Base-by-base conservation (phyloP, 257 asterid species). In the Ocimum tenuiflorum region DNA sequence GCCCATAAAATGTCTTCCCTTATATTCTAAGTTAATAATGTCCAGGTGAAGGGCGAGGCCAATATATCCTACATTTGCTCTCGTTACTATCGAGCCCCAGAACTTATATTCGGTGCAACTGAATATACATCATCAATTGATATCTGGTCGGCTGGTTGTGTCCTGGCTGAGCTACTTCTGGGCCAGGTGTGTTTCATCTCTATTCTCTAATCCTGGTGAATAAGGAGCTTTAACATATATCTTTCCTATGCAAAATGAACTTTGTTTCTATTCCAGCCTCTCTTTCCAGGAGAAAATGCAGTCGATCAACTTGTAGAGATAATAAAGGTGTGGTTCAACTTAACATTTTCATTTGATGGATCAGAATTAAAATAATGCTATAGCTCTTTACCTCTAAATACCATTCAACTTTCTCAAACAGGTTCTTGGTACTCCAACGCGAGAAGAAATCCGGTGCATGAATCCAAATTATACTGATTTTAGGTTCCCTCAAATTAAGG, bases 281-380 rank as follows among this genome's bases (percentile, higher is more conserved):
- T 91, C 73, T 91, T 91, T 81, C 98, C 98, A 9, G 98, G 98
- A 71, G 98, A 91, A 81, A 91, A 96, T 81, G 98, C 96, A 77
- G 98, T 91, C 19, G 98, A 91, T 77, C 98, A 91, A 74, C 86
- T 91, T 72, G 98, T 88, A 73, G 98, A 91, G 76, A 83, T 91
- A 71, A 91, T 91, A 65, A 91, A 91, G 98, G 98, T 91, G 63
- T 53, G 51, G 11, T 63, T 10, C 47, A 72, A 33, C 22, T 47
- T 19, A 13, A 50, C 54, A 13, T 17, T 50, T 50, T 60, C 64
- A 10, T 58, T 18, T n/a, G 56, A 41, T 49, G n/a, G n/a, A n/a
- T n/a, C n/a, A n/a, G n/a, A n/a, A n/a, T n/a, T n/a, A n/a, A n/a
- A n/a, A n/a, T n/a, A n/a, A n/a, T n/a, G n/a, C n/a, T n/a, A n/a